phyloP scores from a whole-genome alignment of 2,329 filamentous ascomycete species.

The Exophiala aquamarina region DNA sequence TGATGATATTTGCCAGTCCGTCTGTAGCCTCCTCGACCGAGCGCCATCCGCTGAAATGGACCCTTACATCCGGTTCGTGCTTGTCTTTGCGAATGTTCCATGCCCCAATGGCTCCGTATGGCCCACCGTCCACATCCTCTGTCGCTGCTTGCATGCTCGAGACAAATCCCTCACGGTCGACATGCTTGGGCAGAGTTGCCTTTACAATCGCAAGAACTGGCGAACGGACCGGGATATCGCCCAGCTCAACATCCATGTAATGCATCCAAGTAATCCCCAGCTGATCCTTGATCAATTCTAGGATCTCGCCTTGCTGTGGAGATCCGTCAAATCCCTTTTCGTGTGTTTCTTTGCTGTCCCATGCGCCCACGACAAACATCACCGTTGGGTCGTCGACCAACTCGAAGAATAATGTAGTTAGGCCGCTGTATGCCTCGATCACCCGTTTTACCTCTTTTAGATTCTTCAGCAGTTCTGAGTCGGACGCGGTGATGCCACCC shows the following conservation, averaged over 20 bases:
- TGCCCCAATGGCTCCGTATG: conserved; percentile 14
- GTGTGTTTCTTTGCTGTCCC: conserved; percentile 18
- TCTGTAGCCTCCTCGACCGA: conserved; percentile 12
- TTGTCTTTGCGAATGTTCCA: conserved; percentile 22
- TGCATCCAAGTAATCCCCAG: conserved; percentile 24
- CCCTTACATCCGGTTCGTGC: conserved; percentile 16
- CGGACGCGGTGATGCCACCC: conserved; percentile 13
- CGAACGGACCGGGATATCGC: conserved; percentile 12
- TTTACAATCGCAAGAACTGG: conserved; percentile 16
- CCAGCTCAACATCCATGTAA: conserved; percentile 21
- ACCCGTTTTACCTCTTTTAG: conserved; percentile 20
- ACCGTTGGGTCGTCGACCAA: conserved; percentile 18
- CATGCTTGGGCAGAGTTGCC: conserved; percentile 10
- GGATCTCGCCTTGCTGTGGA: conserved; percentile 15
- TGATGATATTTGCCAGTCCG: conserved; percentile 14
- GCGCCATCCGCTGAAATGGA: conserved; percentile 21
- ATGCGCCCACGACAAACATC: conserved; percentile 22
- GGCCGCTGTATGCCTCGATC: conserved; percentile 21
- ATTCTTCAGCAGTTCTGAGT: conserved; percentile 16
- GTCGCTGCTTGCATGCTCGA: conserved; percentile 15
- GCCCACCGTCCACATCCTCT: conserved; percentile 10
- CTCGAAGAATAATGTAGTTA: conserved; percentile 19
- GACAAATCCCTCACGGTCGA: conserved; percentile 10
- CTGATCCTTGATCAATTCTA: conserved; percentile 19
- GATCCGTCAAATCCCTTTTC: conserved; percentile 19